Conservation (phyloP, 495 filamentous ascomycete genomes). For the Penicillium fimorum region DNA sequence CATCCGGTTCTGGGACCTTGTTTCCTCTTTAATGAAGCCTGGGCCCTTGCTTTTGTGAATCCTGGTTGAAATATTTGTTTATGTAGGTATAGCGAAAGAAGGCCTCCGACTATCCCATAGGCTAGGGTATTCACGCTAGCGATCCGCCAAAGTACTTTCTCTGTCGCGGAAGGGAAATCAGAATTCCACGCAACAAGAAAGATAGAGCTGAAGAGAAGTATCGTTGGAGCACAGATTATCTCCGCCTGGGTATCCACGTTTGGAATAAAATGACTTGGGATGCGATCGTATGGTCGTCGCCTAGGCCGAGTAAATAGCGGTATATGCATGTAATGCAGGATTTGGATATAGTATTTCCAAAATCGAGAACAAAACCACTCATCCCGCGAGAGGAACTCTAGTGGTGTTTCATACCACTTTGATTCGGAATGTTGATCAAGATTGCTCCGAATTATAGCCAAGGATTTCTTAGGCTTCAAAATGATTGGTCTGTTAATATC, state of each 20-base stretch:
- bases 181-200: no score
- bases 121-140: no score
- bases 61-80: background rate
- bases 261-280: slow-evolving; percentile 10
- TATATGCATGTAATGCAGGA: slow-evolving; percentile 19
- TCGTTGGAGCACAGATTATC: no score
- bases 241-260: no score
- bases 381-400: slow-evolving; percentile 24
- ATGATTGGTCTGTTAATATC: slow-evolving; percentile 30
- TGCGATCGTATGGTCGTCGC: slow-evolving; percentile 18
- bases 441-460: slow-evolving; percentile 1
- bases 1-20: background rate
- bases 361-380: slow-evolving; percentile 20
- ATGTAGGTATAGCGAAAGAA: no score
- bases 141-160: no score
- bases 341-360: slow-evolving; percentile 23
- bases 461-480: background rate
- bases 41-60: background rate
- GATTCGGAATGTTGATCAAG: background rate
- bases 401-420: slow-evolving; percentile 21
- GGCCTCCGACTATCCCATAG: no score
- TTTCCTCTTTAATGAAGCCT: background rate
- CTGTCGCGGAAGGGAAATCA: no score
- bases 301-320: slow-evolving; percentile 16
- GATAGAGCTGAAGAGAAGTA: no score